Percentiles rank a stretch among this genome's conserved stretches.
These are phyloP conservation scores for Gilbertella persicaria DNA, from an alignment of 371 early-diverging fungal species.

Conservation along the genomic window DNA sequence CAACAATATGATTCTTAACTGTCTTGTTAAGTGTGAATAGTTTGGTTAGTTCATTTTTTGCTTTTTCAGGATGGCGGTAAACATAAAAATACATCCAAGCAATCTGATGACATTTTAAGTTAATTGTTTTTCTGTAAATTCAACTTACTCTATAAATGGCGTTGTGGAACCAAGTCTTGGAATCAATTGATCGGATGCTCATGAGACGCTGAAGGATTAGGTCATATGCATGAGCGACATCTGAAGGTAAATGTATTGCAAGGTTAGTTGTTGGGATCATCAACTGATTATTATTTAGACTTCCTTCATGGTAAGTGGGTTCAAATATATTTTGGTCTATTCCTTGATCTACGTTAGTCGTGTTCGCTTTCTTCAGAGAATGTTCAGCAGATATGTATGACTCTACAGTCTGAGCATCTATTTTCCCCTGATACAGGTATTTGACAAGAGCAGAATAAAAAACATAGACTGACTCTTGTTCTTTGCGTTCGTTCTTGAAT, in stretches of 20 bases:
- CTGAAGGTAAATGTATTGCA: slow-evolving; percentile 11
- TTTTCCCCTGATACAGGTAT: slow-evolving; percentile 40
- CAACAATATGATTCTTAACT: slow-evolving; percentile 54
- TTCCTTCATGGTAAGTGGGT: background rate
- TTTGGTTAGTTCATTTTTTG: slow-evolving; percentile 58
- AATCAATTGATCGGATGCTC: slow-evolving; percentile 54
- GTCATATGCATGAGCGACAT: slow-evolving; percentile 40
- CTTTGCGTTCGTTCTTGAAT: slow-evolving; percentile 47
- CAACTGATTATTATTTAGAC: background rate
- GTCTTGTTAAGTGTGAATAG: slow-evolving; percentile 59
- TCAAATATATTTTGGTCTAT: background rate
- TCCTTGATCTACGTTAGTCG: background rate
- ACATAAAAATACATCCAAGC: slow-evolving; percentile 65
- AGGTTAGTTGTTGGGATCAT: background rate
- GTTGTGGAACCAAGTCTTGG: slow-evolving; percentile 69
- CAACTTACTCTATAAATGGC: slow-evolving; percentile 61
- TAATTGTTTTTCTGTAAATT: background rate
- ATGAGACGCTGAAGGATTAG: slow-evolving; percentile 47
- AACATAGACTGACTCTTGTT: slow-evolving; percentile 60
- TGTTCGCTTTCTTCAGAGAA: background rate
- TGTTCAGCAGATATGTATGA: slow-evolving; percentile 11
- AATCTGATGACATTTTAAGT: slow-evolving; percentile 31
- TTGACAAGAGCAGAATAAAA: slow-evolving; percentile 61
- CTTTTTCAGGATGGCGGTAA: slow-evolving; percentile 54
- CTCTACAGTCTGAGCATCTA: slow-evolving; percentile 34